phyloP scores from a whole-genome alignment of 805 yeast species.

The Jamesozyma gamospora region DNA sequence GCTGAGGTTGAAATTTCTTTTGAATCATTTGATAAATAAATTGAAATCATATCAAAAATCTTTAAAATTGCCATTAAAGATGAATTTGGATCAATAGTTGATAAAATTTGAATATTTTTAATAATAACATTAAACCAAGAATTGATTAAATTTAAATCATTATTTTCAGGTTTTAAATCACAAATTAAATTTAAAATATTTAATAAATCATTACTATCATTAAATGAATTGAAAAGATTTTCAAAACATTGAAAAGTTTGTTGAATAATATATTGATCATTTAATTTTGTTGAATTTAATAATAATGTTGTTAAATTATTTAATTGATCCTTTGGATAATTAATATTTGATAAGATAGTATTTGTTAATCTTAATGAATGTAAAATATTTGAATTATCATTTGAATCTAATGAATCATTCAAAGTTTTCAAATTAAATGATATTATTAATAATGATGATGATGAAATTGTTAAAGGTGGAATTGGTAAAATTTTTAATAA shows the following conservation, averaged over 20 bases:
- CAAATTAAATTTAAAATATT: conserved; percentile 61
- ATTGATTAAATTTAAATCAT: conserved; percentile 80
- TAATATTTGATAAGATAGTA: conserved; percentile 56
- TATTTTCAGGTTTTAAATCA: conserved; percentile 69
- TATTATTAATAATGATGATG: conserved; percentile 66
- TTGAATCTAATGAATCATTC: conserved; percentile 29
- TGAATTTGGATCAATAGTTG: conserved; percentile 40
- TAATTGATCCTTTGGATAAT: conserved; percentile 72
- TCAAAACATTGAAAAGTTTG: conserved; percentile 71
- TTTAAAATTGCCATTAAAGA: conserved; percentile 50
- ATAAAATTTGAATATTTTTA: conserved; percentile 55
- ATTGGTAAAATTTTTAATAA: conserved; percentile 61
- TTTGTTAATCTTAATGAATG: conserved; percentile 72
- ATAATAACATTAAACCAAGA: conserved; percentile 94
- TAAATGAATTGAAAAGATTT: conserved; percentile 19
- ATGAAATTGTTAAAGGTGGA: conserved; percentile 73
- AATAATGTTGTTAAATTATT: conserved; percentile 68
- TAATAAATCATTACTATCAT: conserved; percentile 50
- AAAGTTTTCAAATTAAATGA: conserved; percentile 35
- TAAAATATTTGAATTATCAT: conserved; percentile 42
- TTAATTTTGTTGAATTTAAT: conserved; percentile 64
- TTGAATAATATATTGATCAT: conserved; percentile 77
- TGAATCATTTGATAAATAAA: conserved; percentile 59
- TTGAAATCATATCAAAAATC: conserved; percentile 45
- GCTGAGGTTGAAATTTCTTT: conserved; percentile 63